Conservation (phyloP, 805 yeast genomes). For the Dipodascopsis uninucleata region DNA sequence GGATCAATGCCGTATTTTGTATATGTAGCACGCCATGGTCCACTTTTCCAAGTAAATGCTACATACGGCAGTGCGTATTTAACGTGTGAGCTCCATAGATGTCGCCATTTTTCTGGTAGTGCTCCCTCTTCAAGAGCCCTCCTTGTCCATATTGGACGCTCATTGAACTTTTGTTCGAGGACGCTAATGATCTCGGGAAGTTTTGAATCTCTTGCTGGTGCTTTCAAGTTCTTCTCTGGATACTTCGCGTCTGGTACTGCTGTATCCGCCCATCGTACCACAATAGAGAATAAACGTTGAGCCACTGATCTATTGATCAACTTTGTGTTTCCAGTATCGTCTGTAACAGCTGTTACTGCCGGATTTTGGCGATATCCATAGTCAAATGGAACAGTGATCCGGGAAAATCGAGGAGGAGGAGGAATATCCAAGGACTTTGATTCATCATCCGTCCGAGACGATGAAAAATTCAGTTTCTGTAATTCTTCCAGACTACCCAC, state of each 20-base stretch:
- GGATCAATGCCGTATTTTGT: conserved; percentile 81
- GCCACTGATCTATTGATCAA: conserved; percentile 36
- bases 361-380: conserved; percentile 78
- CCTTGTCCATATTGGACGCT: conserved; percentile 83
- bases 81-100: conserved; percentile 39
- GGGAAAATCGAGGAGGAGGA: conserved; percentile 83
- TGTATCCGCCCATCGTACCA: conserved; percentile 37
- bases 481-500: too few relatives aligned
- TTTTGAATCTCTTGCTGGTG: conserved; percentile 41
- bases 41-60: conserved; percentile 75
- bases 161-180: conserved; percentile 49
- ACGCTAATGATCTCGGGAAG: conserved; percentile 34
- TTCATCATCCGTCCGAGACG: too few relatives aligned
- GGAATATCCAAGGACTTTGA: conserved; percentile 66
- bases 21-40: conserved; percentile 92
- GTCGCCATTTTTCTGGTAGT: conserved; percentile 35
- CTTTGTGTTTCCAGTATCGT: conserved; percentile 44
- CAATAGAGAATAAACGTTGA: conserved; percentile 35
- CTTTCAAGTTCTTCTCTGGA: conserved; percentile 34
- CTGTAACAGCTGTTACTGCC: conserved; percentile 48
- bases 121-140: conserved; percentile 50
- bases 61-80: conserved; percentile 81
- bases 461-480: too few relatives aligned
- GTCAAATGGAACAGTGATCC: conserved; percentile 68
- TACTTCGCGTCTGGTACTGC: conserved; percentile 19